Evolutionary conservation across 495 filamentous ascomycete genomes (phyloP).

Genomic region (Penicillium ucsense): DNA sequence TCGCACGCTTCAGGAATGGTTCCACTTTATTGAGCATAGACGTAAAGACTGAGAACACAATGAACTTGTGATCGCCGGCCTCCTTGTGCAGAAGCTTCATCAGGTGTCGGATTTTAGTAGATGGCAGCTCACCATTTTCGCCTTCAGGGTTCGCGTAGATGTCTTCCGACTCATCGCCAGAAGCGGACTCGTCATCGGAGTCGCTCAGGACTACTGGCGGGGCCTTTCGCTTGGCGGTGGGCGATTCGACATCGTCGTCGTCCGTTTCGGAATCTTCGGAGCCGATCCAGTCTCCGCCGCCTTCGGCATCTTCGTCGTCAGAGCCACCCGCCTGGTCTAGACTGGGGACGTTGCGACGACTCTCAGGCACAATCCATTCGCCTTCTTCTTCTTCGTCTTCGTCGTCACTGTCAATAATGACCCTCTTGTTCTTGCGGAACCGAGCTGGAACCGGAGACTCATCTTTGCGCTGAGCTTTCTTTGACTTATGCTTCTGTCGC

Average conservation of each 20-base stretch:
- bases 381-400: constrained; percentile 57
- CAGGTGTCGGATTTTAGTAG: constrained; percentile 83
- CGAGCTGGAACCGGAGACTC: constrained; percentile 23
- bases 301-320: constrained; percentile 79
- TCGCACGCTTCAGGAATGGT: constrained; percentile 68
- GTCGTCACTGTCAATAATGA: constrained; percentile 55
- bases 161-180: constrained; percentile 16
- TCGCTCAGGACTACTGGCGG: constrained; percentile 7
- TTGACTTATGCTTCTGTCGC: constrained; percentile 38
- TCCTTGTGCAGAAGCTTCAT: constrained; percentile 75
- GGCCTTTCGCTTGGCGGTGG: constrained; percentile 16
- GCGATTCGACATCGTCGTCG: constrained; percentile 33
- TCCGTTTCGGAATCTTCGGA: constrained; percentile 54
- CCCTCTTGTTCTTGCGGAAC: constrained; percentile 39
- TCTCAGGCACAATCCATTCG: constrained; percentile 65
- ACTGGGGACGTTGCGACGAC: constrained; percentile 42
- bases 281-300: constrained; percentile 66
- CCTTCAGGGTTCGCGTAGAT: constrained; percentile 33
- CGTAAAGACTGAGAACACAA: constrained; percentile 96
- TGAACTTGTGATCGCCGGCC: constrained; percentile 74
- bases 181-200: constrained; percentile 14
- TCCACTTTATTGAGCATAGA: constrained; percentile 96
- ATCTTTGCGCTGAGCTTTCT: constrained; percentile 27
- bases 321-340: constrained; percentile 71
- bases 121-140: constrained; percentile 51